Base-by-base conservation (phyloP, 139 green algal species). In the Chlorella sorokiniana region DNA sequence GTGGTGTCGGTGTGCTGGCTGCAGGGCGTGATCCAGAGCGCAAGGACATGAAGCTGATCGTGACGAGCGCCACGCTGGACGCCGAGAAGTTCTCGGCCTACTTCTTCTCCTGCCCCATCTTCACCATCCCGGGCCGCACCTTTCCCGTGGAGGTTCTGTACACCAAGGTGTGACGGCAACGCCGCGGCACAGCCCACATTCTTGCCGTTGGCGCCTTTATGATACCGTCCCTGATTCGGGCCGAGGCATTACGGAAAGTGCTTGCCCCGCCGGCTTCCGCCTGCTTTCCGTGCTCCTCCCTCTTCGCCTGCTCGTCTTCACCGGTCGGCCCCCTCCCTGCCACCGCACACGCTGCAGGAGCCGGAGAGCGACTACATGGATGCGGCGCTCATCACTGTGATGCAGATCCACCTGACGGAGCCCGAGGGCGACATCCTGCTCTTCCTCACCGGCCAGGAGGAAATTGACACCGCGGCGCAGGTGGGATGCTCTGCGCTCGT, bases 31-130 rank as follows among this genome's bases (percentile, higher is more conserved):
- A 69, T 87, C n/a, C 38, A 80, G 31, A 76, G 23, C 82, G 89
- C 45, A 81, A 64, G n/a, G 89, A 93, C 86, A 72, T 93, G 27
- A 93, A 93, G 90, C 76, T 97, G 31, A 96, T 99, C 72, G 94
- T 98, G 8, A 99, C 93, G 8, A 93, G 83, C 4, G 96, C 96
- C 72, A 99, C 96, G 2, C 92, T 99, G 72, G 94, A 99, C 73
- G 96, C 95, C 9, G 96, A 99, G 59, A 98, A 98, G 88, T 98
- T 98, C 72, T 94, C 89, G 31, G 86, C 62, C 56, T 99, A 99
- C 90, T 99, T 99, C 54, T 95, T 98, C 76, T 86, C 94, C 79
- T 96, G 91, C 82, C 94, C 96, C 79, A 94, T 97, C 74, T 91
- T 92, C 84, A 96, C 91, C 41, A 97, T 97, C 78, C 92, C 91